Conservation (phyloP, 202 grass and related monocot genomes). For the Zoysia matrella region DNA sequence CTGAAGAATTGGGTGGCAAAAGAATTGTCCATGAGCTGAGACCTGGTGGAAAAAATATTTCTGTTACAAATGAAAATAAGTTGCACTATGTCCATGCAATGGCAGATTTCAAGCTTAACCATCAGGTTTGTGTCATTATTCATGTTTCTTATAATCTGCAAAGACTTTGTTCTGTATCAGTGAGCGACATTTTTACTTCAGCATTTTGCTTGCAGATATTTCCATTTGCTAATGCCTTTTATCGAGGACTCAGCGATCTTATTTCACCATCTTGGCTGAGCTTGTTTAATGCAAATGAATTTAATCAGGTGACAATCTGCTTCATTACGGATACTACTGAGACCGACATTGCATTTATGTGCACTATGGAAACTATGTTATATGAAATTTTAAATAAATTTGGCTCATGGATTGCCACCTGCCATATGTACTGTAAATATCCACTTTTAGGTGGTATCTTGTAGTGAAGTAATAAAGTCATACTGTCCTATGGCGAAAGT, state of each 20-base stretch:
- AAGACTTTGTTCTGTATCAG: conserved; percentile 29
- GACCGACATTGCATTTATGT: not conserved
- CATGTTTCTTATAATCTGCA: conserved; percentile 17
- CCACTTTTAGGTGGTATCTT: not conserved
- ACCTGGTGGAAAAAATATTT: conserved; percentile 89
- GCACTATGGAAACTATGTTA: not conserved
- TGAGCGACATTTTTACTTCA: conserved; percentile 24
- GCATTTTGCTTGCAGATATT: conserved; percentile 71
- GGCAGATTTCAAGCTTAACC: conserved; percentile 96
- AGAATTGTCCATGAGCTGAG: conserved; percentile 88
- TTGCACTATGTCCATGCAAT: conserved; percentile 97
- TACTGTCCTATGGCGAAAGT: not conserved
- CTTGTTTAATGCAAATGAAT: conserved; percentile 99
- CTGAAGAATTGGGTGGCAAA: conserved; percentile 85
- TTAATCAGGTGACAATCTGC: conserved; percentile 81
- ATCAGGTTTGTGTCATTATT: conserved; percentile 59
- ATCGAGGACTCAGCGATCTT: conserved; percentile 87
- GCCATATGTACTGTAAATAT: not conserved
- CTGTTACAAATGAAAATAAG: conserved; percentile 91
- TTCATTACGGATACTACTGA: not conserved
- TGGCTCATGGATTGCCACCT: not conserved
- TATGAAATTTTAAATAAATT: too few relatives aligned
- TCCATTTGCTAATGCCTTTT: conserved; percentile 97
- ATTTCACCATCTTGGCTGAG: conserved; percentile 91
- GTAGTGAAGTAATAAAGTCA: not conserved